Evolutionary conservation across 306 rosid species (phyloP).

Genomic region (Pueraria montana): DNA sequence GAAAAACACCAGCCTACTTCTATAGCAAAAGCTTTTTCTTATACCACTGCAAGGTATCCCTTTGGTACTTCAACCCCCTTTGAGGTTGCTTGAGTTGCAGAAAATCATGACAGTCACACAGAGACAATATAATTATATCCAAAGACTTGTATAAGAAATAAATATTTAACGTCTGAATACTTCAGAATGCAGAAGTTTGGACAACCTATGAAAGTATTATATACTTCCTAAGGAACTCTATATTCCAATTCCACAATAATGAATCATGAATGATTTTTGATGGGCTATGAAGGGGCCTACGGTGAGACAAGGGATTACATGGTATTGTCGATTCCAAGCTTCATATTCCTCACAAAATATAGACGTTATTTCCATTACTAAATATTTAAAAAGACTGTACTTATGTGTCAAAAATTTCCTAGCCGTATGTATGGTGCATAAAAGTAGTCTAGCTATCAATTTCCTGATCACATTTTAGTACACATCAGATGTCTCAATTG

Average conservation of each 20-base stretch:
- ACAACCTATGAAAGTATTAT: neutral
- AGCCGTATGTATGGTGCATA: neutral
- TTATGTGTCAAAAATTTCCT: neutral
- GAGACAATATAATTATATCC: neutral
- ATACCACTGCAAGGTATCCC: neutral
- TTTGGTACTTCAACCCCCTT: no score
- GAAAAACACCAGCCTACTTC: no score
- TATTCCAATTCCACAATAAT: neutral
- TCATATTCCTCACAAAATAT: no score
- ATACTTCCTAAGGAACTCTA: neutral
- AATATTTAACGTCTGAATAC: neutral
- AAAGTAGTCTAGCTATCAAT: neutral
- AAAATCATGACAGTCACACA: neutral
- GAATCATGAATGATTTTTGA: neutral
- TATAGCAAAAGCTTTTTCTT: no score
- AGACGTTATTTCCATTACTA: no score
- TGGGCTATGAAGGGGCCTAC: neutral
- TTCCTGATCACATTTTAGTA: no score
- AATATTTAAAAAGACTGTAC: neutral
- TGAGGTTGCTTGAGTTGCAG: no score
- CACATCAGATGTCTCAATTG: no score
- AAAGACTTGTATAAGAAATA: slow-evolving; percentile 4
- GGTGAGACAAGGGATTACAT: neutral
- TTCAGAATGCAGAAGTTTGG: neutral
- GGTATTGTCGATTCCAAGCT: neutral